Conservation (phyloP, 495 filamentous ascomycete species). For the Penicillium macrosclerotiorum region DNA sequence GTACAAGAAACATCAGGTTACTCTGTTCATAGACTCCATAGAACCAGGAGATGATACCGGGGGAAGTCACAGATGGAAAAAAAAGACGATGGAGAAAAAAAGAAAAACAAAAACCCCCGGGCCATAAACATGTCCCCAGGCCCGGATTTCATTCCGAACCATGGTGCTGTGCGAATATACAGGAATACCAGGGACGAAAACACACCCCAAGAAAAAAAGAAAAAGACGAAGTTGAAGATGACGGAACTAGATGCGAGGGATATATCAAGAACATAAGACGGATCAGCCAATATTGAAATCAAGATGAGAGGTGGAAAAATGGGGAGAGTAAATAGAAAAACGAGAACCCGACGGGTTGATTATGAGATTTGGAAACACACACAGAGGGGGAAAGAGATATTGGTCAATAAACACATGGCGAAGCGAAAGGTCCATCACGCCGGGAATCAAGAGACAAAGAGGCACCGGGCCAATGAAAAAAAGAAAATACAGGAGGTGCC, state of each 20-base stretch:
- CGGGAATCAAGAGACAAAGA: constrained; percentile 21
- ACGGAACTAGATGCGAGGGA: constrained; percentile 23
- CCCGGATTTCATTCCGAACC: constrained; percentile 1
- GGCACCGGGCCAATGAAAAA: constrained; percentile 10
- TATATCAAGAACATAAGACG: constrained; percentile 29
- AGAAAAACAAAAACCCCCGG: constrained; percentile 1
- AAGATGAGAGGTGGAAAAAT: background rate
- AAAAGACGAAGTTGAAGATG: constrained; percentile 15
- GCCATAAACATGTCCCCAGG: background rate
- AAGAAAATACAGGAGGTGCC: constrained; percentile 2
- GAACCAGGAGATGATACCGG: background rate
- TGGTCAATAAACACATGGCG: constrained; percentile 27
- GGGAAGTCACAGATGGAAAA: background rate
- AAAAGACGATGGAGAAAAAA: background rate
- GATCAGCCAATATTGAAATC: too few species aligned
- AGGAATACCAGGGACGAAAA: background rate
- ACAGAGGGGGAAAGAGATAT: constrained; percentile 14
- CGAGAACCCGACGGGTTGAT: constrained; percentile 13
- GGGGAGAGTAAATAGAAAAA: constrained; percentile 6
- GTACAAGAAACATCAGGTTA: background rate
- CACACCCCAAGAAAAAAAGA: background rate
- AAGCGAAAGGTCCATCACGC: constrained; percentile 28
- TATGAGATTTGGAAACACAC: constrained; percentile 8
- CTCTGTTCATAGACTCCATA: constrained; percentile 4
- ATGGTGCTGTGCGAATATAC: constrained; percentile 10